Percentiles rank a stretch among this genome's conserved stretches.
These are phyloP conservation scores for Meripilus lineatus DNA, from an alignment of 1,284 basidiomycete species.

Conservation along the genomic window DNA sequence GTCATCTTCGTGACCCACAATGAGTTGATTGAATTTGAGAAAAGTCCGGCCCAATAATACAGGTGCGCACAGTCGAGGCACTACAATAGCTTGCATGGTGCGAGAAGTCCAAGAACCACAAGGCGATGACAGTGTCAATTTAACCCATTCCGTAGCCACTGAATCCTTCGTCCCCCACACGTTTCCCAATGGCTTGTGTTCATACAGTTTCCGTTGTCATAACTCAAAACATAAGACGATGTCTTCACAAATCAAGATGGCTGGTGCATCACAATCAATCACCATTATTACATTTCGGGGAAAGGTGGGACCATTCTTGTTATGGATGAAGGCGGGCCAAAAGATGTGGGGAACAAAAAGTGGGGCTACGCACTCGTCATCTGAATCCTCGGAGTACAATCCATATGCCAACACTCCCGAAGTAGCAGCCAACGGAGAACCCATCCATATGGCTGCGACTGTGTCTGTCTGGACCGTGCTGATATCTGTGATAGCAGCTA, in stretches of 20 bases:
- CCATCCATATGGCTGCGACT: conserved; percentile 2
- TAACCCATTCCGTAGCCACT: conserved; percentile 13
- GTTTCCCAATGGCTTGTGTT: neutral
- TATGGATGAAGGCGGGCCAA: conserved; percentile 1
- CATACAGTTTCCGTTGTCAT: conserved; percentile 1
- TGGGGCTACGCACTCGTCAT: neutral
- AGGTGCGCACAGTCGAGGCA: conserved; percentile 11
- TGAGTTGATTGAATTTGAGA: conserved; percentile 8
- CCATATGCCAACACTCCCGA: conserved; percentile 1
- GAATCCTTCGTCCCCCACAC: conserved; percentile 2
- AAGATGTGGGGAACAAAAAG: conserved; percentile 1
- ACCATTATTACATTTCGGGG: conserved; percentile 6
- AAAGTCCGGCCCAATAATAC: conserved; percentile 14
- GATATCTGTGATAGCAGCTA: neutral
- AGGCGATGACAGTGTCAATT: conserved; percentile 5
- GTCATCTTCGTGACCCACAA: conserved; percentile 5
- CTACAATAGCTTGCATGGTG: conserved; percentile 11
- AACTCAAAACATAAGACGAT: neutral
- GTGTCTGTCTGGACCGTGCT: too few species aligned
- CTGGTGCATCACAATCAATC: conserved; percentile 9
- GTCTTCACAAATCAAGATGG: conserved; percentile 10
- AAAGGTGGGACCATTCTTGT: neutral
- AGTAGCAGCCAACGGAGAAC: neutral
- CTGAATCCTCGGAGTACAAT: conserved; percentile 5
- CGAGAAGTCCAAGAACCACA: conserved; percentile 10